Conservation (phyloP, 2,329 filamentous ascomycete genomes). For the Pestalotiopsis sp. region DNA sequence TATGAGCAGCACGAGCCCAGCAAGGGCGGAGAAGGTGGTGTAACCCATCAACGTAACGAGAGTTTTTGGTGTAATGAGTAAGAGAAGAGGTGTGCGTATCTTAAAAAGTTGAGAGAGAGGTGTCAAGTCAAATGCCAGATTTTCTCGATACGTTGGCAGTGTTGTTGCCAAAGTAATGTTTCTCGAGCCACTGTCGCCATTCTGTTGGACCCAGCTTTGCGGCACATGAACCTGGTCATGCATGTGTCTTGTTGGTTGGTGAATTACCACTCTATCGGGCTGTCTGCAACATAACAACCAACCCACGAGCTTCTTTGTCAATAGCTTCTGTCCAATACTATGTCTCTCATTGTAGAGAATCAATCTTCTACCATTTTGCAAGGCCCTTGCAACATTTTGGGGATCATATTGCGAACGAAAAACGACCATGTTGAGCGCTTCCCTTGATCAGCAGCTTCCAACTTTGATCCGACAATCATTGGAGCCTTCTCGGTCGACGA, state of each 20-base stretch:
- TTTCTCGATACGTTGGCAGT: background rate
- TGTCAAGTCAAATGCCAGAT: background rate
- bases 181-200: background rate
- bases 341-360: background rate
- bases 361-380: background rate
- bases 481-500: no score
- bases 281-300: background rate
- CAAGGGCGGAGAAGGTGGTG: conserved; percentile 4
- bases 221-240: background rate
- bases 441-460: no score
- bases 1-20: conserved; percentile 7
- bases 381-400: background rate
- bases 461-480: no score
- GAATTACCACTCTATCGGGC: background rate
- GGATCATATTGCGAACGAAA: no score
- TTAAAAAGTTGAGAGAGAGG: background rate
- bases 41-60: conserved; percentile 9
- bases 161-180: background rate
- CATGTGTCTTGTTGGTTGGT: background rate
- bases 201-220: background rate
- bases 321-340: background rate
- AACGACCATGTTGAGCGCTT: no score
- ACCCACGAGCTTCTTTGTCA: background rate
- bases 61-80: background rate
- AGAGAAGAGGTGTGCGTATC: background rate